Conservation (phyloP, 2,329 filamentous ascomycete species). For the Fulvia fulva region DNA sequence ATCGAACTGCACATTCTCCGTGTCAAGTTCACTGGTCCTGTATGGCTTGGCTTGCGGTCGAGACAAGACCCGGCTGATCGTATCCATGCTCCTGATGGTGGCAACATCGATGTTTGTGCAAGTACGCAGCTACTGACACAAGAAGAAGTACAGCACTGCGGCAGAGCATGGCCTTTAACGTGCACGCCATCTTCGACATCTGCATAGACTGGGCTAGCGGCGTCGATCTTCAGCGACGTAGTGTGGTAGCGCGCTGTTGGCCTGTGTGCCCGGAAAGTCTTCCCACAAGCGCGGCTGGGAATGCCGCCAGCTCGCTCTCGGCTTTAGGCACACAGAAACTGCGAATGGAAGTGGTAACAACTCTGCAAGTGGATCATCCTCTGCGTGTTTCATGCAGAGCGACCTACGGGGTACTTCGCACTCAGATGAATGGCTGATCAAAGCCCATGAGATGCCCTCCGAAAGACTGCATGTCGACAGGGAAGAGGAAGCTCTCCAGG, state of each 20-base stretch:
- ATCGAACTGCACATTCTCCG: slow-evolving; percentile 40
- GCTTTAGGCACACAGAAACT: no score
- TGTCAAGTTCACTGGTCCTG: background rate
- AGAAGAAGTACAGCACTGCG: no score
- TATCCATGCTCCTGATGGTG: background rate
- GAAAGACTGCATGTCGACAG: slow-evolving; percentile 8
- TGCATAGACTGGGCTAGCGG: background rate
- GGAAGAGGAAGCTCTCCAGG: slow-evolving; percentile 13
- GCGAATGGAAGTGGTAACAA: no score
- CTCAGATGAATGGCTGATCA: slow-evolving; percentile 5
- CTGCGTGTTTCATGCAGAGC: no score
- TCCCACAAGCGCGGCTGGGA: background rate
- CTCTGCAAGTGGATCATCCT: no score
- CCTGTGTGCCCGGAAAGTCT: background rate
- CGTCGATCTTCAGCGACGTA: no score
- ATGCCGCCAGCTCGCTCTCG: no score
- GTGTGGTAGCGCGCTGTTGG: background rate
- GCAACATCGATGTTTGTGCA: background rate
- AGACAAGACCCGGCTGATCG: slow-evolving; percentile 1
- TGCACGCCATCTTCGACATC: background rate
- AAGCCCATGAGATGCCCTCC: background rate
- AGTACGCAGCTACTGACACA: background rate
- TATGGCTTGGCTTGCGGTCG: slow-evolving; percentile 8
- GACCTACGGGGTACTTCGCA: no score
- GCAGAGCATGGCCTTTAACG: no score